phyloP scores from a whole-genome alignment of 1,284 basidiomycete species.

The Sanghuangporus baumii region DNA sequence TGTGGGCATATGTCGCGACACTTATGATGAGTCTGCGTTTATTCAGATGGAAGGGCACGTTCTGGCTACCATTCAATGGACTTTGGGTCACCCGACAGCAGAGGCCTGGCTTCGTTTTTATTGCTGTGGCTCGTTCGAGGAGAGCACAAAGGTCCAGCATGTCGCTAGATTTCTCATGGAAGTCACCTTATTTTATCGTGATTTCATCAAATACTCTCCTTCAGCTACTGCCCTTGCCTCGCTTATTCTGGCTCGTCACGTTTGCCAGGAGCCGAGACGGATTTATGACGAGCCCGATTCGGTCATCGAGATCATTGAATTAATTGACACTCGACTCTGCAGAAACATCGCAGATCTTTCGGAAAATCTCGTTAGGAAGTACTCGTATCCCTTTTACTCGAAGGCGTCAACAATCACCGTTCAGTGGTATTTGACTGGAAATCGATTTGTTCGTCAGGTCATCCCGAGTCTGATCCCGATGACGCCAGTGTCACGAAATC shows the following conservation, averaged over 20 bases:
- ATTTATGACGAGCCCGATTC: conserved; percentile 78
- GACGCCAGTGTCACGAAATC: conserved; percentile 54
- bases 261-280: conserved; percentile 74
- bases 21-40: conserved; percentile 95
- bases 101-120: conserved; percentile 92
- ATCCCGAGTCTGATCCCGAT: conserved; percentile 50
- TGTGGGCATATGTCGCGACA: conserved; percentile 89
- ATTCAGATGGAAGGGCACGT: conserved; percentile 98
- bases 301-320: conserved; percentile 72
- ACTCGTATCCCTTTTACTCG: conserved; percentile 91
- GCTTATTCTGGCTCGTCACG: conserved; percentile 82
- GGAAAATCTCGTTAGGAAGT: conserved; percentile 94
- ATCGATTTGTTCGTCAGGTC: conserved; percentile 53
- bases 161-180: conserved; percentile 98
- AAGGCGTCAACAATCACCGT: conserved; percentile 90
- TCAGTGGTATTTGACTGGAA: conserved; percentile 85
- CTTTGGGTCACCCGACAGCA: conserved; percentile 94
- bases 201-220: conserved; percentile 84
- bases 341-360: conserved; percentile 88
- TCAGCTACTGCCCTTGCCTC: conserved; percentile 87
- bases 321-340: conserved; percentile 80
- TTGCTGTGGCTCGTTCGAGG: conserved; percentile 65
- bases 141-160: conserved; percentile 87
- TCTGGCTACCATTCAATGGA: conserved; percentile 94
- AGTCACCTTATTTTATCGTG: conserved; percentile 94